Conservation (phyloP, 306 rosid species). For the Sicyos edulis region DNA sequence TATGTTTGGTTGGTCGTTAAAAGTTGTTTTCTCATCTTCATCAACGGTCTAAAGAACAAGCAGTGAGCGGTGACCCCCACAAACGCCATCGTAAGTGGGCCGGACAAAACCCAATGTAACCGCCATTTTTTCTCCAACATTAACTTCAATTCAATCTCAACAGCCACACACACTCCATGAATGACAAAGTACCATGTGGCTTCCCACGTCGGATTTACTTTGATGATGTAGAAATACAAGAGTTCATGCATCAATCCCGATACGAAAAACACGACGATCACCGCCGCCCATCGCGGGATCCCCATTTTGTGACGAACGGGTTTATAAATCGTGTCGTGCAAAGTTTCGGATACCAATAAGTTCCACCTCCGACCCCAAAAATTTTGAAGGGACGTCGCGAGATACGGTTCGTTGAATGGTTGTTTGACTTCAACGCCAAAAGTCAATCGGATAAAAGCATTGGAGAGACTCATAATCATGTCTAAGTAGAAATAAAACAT, state of each 20-base stretch:
- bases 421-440: constrained; percentile 25
- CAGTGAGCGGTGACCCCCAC: constrained; percentile 15
- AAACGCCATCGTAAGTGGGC: constrained; percentile 16
- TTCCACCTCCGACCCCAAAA: constrained; percentile 38
- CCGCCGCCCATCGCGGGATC: constrained; percentile 11
- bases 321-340: constrained; percentile 24
- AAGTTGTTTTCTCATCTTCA: background rate
- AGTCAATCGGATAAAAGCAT: background rate
- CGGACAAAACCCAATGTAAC: constrained; percentile 16
- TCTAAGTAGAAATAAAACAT: constrained; percentile 23
- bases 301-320: constrained; percentile 20
- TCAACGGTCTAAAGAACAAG: constrained; percentile 28
- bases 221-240: constrained; percentile 21
- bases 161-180: constrained; percentile 31
- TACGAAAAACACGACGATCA: constrained; percentile 8
- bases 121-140: background rate
- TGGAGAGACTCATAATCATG: constrained; percentile 23
- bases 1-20: no score
- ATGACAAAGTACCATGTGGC: constrained; percentile 26
- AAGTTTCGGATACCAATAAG: constrained; percentile 18
- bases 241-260: constrained; percentile 35
- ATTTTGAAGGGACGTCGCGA: constrained; percentile 30
- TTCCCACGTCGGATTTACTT: constrained; percentile 31
- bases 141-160: constrained; percentile 24
- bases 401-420: constrained; percentile 31